Evolutionary conservation across 768 basidiomycete species (phyloP).

Genomic region (Suillus paluster): DNA sequence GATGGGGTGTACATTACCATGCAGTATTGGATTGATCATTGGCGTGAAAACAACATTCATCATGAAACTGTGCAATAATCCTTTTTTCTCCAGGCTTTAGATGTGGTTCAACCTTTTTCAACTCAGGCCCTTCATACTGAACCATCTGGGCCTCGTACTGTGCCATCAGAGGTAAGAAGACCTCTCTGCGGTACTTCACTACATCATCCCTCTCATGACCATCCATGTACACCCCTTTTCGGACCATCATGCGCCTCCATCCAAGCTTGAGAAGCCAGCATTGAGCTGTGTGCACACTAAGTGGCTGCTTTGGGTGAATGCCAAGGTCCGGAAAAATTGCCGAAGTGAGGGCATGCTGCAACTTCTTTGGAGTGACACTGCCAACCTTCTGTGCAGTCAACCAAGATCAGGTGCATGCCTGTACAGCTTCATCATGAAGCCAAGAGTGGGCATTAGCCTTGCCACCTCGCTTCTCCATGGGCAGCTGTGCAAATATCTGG

Average conservation of each 20-base stretch:
- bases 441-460: slow-evolving; percentile 12
- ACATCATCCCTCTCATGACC: slow-evolving; percentile 16
- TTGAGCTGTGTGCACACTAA: slow-evolving; percentile 23
- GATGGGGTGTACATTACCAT: no score
- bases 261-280: slow-evolving; percentile 18
- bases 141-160: no score
- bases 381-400: slow-evolving; percentile 31
- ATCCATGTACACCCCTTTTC: slow-evolving; percentile 19
- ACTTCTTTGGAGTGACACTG: slow-evolving; percentile 33
- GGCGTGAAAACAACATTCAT: no score
- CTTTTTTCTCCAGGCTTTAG: no score
- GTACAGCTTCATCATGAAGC: slow-evolving; percentile 14
- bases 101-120: no score
- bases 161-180: no score
- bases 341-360: slow-evolving; percentile 32
- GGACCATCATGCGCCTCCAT: slow-evolving; percentile 10
- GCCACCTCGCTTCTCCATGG: slow-evolving; percentile 34
- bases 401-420: slow-evolving; percentile 19
- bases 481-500: slow-evolving; percentile 40
- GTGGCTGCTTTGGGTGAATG: slow-evolving; percentile 27
- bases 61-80: no score
- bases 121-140: no score
- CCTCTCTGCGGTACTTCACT: neutral
- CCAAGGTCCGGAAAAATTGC: slow-evolving; percentile 35
- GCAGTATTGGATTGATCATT: no score